phyloP scores from a whole-genome alignment of 768 basidiomycete species.

The Boletus sensibilis region DNA sequence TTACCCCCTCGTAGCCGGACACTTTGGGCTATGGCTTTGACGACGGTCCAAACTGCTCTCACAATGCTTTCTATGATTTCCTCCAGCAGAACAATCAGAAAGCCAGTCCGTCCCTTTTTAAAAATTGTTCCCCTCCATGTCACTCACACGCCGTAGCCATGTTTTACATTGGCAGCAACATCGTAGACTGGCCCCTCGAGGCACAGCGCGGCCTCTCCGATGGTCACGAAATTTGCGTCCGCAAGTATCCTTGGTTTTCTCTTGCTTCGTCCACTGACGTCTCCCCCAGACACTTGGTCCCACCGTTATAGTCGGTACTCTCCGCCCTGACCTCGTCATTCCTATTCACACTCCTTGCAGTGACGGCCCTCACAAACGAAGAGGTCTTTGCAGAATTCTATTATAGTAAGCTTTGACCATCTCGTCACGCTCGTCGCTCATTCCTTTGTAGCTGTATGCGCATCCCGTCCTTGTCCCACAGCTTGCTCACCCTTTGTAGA shows the following conservation, averaged over 20 bases:
- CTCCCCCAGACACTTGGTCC: conserved; percentile 31
- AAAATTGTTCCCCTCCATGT: neutral
- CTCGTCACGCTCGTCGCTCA: neutral
- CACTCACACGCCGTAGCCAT: conserved; percentile 40
- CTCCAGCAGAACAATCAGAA: conserved; percentile 52
- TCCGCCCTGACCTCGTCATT: rapidly evolving
- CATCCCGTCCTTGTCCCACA: too few species aligned
- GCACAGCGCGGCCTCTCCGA: conserved; percentile 52
- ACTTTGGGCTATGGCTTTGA: conserved; percentile 63
- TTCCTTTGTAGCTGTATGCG: conserved; percentile 24
- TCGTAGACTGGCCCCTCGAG: conserved; percentile 55
- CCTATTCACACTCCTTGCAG: conserved; percentile 28
- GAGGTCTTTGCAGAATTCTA: conserved; percentile 77
- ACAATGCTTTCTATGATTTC: conserved; percentile 61
- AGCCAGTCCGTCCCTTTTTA: conserved; percentile 38
- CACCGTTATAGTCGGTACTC: conserved; percentile 45
- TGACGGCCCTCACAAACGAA: conserved; percentile 59
- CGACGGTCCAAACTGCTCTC: conserved; percentile 64
- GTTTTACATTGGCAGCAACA: conserved; percentile 62
- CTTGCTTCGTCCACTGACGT: neutral
- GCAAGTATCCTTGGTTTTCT: conserved; percentile 38
- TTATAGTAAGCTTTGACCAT: conserved; percentile 48
- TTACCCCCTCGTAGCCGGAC: conserved; percentile 34
- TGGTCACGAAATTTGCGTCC: conserved; percentile 61
- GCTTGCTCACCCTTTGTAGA: conserved; percentile 25